phyloP scores from a whole-genome alignment of 352 stramenopile species.

The Saprolegnia parasitica region DNA sequence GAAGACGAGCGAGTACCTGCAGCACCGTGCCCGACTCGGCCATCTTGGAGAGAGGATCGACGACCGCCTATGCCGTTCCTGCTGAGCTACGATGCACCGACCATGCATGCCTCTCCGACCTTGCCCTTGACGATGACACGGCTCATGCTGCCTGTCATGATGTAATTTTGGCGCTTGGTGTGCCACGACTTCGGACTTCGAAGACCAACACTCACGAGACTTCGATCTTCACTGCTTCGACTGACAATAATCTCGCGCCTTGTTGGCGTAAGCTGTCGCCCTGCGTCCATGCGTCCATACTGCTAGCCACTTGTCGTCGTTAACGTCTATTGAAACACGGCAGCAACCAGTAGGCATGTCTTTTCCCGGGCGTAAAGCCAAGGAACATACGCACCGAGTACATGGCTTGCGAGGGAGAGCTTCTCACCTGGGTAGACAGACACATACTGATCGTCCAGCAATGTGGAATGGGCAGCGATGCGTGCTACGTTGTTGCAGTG shows the following conservation, averaged over 20 bases:
- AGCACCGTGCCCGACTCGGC: constrained; percentile 13
- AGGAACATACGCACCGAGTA: no score
- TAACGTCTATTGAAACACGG: no score
- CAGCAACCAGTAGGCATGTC: no score
- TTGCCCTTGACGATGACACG: neutral
- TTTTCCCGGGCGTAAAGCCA: no score
- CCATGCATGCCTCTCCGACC: neutral
- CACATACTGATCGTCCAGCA: no score
- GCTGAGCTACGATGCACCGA: neutral
- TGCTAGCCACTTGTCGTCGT: no score
- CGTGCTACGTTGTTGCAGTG: no score
- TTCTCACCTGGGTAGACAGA: no score
- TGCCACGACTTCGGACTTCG: neutral
- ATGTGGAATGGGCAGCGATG: no score
- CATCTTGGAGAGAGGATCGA: constrained; percentile 15
- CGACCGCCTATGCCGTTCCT: constrained; percentile 4
- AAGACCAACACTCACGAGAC: neutral
- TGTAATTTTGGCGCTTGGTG: neutral
- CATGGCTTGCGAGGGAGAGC: no score
- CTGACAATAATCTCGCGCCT: neutral
- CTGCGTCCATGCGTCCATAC: no score
- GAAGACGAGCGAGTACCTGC: neutral
- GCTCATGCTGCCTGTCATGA: neutral
- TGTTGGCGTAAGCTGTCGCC: no score
- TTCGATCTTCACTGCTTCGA: neutral